A percentile compares a stretch with the other conserved stretches of the same genome.
Evolutionary conservation across 1,284 basidiomycete species (phyloP).

Genomic region (Boletellus deceptivus): DNA sequence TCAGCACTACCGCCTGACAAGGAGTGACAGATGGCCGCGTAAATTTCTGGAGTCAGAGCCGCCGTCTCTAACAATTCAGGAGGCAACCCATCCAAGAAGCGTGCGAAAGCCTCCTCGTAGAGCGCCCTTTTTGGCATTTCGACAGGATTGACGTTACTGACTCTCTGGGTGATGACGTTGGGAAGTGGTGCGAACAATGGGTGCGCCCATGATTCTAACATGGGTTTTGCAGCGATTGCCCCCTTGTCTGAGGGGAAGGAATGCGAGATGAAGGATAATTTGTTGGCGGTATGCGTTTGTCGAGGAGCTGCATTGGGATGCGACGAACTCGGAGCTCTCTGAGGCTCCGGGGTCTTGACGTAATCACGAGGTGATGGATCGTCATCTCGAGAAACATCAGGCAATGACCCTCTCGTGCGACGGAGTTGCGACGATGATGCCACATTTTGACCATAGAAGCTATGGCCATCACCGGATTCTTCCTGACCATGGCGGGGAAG

Average conservation of each 20-base stretch:
- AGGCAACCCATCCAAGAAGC: constrained; percentile 53
- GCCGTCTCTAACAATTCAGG: constrained; percentile 59
- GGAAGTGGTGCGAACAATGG: constrained; percentile 60
- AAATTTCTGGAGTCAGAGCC: constrained; percentile 52
- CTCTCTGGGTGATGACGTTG: constrained; percentile 44
- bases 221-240: constrained; percentile 37
- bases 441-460: constrained; percentile 39
- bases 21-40: constrained; percentile 49
- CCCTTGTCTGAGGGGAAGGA: constrained; percentile 37
- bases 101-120: constrained; percentile 49
- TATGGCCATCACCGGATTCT: constrained; percentile 33
- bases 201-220: constrained; percentile 55
- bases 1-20: constrained; percentile 43
- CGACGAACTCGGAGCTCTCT: constrained; percentile 16
- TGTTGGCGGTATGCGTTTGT: constrained; percentile 23
- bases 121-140: constrained; percentile 58
- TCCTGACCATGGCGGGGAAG: constrained; percentile 17
- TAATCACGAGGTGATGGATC: constrained; percentile 17
- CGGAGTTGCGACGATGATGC: constrained; percentile 31
- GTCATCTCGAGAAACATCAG: constrained; percentile 23
- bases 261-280: constrained; percentile 35
- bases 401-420: constrained; percentile 23
- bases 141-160: constrained; percentile 47
- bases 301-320: constrained; percentile 21
- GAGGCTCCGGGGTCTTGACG: constrained; percentile 27